Percentiles rank a stretch among this genome's conserved stretches.
These are phyloP conservation scores for Naganishia friedmannii DNA, from an alignment of 768 basidiomycete genomes.

Conservation along the genomic window DNA sequence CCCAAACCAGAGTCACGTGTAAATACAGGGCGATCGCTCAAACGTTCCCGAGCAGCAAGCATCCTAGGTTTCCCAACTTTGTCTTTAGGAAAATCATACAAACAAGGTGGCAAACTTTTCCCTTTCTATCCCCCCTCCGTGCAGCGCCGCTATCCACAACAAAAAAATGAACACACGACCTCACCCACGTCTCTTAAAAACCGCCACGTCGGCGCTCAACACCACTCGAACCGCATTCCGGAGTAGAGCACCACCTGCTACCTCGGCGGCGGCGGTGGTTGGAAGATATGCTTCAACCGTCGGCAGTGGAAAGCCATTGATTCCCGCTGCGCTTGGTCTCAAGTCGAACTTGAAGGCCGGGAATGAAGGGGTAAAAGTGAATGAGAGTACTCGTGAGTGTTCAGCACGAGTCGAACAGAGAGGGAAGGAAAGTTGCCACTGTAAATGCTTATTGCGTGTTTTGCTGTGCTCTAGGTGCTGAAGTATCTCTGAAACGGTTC, in stretches of 20 bases:
- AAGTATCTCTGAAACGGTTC: conserved; percentile 80
- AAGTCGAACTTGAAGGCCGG: neutral
- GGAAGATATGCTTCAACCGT: conserved; percentile 12
- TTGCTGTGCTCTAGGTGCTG: conserved; percentile 63
- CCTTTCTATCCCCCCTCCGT: too few species aligned
- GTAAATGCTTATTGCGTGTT: neutral
- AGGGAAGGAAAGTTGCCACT: too few species aligned
- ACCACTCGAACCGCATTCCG: neutral
- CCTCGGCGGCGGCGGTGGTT: too few species aligned
- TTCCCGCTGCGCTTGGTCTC: neutral
- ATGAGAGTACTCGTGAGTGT: conserved; percentile 22
- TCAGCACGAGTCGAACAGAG: neutral
- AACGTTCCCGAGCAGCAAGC: neutral
- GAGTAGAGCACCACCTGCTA: neutral
- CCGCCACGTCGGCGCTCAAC: neutral
- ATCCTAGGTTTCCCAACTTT: neutral
- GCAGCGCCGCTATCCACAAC: too few species aligned
- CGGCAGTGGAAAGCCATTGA: conserved; percentile 5
- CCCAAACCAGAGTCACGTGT: conserved; percentile 10
- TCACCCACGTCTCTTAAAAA: neutral
- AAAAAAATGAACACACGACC: conserved; percentile 4
- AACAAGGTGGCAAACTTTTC: too few species aligned
- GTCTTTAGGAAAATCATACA: neutral
- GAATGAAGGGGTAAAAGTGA: neutral
- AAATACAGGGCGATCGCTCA: conserved; percentile 5